Conservation (phyloP, 129 eudicot genomes). For the Dittrichia graveolens region DNA sequence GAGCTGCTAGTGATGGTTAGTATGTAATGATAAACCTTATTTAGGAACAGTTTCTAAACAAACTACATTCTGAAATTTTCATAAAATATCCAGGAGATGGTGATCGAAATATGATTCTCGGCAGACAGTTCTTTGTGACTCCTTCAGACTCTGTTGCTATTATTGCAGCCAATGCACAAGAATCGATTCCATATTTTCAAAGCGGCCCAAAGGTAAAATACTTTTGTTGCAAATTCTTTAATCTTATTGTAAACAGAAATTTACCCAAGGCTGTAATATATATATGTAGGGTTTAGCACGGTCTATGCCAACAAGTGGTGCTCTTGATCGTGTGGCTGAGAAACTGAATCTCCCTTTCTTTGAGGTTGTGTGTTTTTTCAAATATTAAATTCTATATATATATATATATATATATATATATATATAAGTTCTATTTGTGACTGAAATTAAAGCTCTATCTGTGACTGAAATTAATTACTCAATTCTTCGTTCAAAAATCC, state of each 20-base stretch:
- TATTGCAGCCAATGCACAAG: slow-evolving; percentile 97
- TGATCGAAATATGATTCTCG: slow-evolving; percentile 97
- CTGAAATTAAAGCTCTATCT: slow-evolving; percentile 1
- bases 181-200: slow-evolving; percentile 83
- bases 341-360: slow-evolving; percentile 81
- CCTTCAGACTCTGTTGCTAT: slow-evolving; percentile 98
- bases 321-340: slow-evolving; percentile 94
- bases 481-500: background rate
- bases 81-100: slow-evolving; percentile 61
- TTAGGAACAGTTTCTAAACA: slow-evolving; percentile 6
- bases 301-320: slow-evolving; percentile 99
- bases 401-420: too few relatives aligned
- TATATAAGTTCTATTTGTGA: too few relatives aligned
- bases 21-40: slow-evolving; percentile 20
- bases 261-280: slow-evolving; percentile 12
- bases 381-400: background rate
- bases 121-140: slow-evolving; percentile 83
- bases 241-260: background rate
- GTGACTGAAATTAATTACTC: background rate
- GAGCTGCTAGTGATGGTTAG: slow-evolving; percentile 99
- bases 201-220: slow-evolving; percentile 75
- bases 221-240: background rate
- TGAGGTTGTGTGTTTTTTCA: slow-evolving; percentile 55
- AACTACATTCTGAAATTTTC: slow-evolving; percentile 4
- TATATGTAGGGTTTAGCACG: slow-evolving; percentile 91